phyloP scores from a whole-genome alignment of 176 grass and related monocot species.

The Carex pumila region DNA sequence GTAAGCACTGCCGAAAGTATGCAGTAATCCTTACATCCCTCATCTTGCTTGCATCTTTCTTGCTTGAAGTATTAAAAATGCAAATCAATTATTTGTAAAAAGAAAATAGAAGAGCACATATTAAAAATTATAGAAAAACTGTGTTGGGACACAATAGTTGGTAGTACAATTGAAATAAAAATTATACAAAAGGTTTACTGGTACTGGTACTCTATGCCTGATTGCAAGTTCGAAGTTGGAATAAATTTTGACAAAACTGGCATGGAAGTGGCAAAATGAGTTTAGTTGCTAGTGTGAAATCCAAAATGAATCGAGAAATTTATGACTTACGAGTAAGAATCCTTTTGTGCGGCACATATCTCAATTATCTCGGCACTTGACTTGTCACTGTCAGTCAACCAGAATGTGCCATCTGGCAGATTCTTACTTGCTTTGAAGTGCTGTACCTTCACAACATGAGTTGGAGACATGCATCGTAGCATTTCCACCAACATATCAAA shows the following conservation, averaged over 20 bases:
- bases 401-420: constrained; percentile 50
- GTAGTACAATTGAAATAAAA: not conserved
- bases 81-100: not conserved
- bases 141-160: not conserved
- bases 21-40: constrained; percentile 38
- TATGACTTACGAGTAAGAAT: constrained; percentile 30
- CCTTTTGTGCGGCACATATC: constrained; percentile 28
- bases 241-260: not conserved
- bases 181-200: not conserved
- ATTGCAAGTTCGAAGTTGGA: not conserved
- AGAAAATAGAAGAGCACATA: not conserved
- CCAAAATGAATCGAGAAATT: not conserved
- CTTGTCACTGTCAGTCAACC: constrained; percentile 30
- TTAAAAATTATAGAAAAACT: not conserved
- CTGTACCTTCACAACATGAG: constrained; percentile 40
- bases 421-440: constrained; percentile 42
- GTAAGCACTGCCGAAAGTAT: constrained; percentile 67
- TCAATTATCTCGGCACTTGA: constrained; percentile 33
- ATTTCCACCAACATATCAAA: constrained; percentile 42
- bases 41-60: constrained; percentile 45
- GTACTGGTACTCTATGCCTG: not conserved
- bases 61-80: constrained; percentile 28
- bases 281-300: constrained; percentile 8
- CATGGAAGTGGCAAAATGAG: not conserved
- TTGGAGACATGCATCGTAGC: constrained; percentile 38